Evolutionary conservation across 345 rosid species (phyloP).

Genomic region (Brassica napus): Da-Ae NC_063446.1:23820501-23821000

Average conservation of each 20-base stretch:
- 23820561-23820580: conserved; percentile 7
- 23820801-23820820: conserved; percentile 21
- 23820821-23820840: neutral
- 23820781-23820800: conserved; percentile 5
- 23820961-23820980: too few relatives aligned
- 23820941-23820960: too few relatives aligned
- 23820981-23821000: too few relatives aligned
- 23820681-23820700: conserved; percentile 42
- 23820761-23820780: conserved; percentile 38
- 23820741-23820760: conserved; percentile 32
- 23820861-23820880: too few relatives aligned
- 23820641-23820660: conserved; percentile 30
- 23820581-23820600: conserved; percentile 26
- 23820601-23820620: conserved; percentile 52
- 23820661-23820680: conserved; percentile 35
- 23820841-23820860: too few relatives aligned
- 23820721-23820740: neutral
- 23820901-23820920: too few relatives aligned
- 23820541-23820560: too few relatives aligned
- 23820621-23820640: conserved; percentile 39
- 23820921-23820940: too few relatives aligned
- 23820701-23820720: conserved; percentile 23
- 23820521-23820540: too few relatives aligned
- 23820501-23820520: too few relatives aligned
- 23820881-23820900: too few relatives aligned